phyloP scores from a whole-genome alignment of 495 filamentous ascomycete species.

The Podospora pseudocomata region DNA sequence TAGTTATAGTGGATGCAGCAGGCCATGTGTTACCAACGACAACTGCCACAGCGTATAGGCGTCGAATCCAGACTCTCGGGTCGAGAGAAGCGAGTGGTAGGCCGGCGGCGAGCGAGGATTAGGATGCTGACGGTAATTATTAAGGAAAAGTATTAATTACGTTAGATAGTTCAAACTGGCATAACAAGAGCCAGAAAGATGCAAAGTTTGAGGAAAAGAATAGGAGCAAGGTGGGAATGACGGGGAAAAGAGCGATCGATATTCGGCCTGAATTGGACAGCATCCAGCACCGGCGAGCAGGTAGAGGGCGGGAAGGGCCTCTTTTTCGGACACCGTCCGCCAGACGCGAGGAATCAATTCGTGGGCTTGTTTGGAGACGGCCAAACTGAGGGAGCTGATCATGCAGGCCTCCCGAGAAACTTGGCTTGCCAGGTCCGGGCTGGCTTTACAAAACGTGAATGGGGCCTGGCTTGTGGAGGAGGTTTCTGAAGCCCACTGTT shows the following conservation, averaged over 20 bases:
- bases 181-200: neutral
- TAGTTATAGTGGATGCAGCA: slow-evolving; percentile 19
- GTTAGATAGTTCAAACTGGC: neutral
- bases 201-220: neutral
- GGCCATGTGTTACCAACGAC: slow-evolving; percentile 27
- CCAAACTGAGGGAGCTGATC: slow-evolving; percentile 31
- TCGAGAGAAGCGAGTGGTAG: slow-evolving; percentile 2
- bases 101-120: slow-evolving; percentile 3
- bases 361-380: slow-evolving; percentile 25
- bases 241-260: slow-evolving; percentile 14
- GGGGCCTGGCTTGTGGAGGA: slow-evolving; percentile 20
- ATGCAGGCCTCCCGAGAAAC: slow-evolving; percentile 29
- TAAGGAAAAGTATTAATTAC: neutral
- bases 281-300: neutral
- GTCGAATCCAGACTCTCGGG: slow-evolving; percentile 22
- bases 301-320: neutral
- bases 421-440: slow-evolving; percentile 25
- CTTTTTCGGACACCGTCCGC: neutral
- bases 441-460: slow-evolving; percentile 28
- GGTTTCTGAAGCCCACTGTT: slow-evolving; percentile 10
- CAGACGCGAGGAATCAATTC: slow-evolving; percentile 3
- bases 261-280: neutral
- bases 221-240: slow-evolving; percentile 3
- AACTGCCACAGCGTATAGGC: slow-evolving; percentile 24
- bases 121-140: neutral